Conservation (phyloP, 495 filamentous ascomycete species). For the Penicillium macrosclerotiorum region DNA sequence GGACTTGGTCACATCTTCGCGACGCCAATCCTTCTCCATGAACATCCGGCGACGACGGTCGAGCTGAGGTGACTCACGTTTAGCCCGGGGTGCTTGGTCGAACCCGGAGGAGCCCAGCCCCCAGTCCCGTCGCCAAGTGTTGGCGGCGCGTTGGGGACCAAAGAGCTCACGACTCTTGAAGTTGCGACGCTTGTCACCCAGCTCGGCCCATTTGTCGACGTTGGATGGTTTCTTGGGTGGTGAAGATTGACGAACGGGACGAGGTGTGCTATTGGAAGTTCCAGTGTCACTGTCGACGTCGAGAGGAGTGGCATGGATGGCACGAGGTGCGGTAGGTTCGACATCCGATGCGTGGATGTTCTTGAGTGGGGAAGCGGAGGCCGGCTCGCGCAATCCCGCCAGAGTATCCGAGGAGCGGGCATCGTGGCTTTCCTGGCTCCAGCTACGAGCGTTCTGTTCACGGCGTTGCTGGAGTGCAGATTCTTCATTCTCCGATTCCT, state of each 20-base stretch:
- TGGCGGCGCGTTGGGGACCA: conserved; percentile 41
- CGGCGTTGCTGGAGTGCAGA: conserved; percentile 57
- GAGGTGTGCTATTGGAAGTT: conserved; percentile 62
- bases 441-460: conserved; percentile 75
- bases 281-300: conserved; percentile 59
- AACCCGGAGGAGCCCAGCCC: conserved; percentile 55
- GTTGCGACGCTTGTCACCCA: conserved; percentile 77
- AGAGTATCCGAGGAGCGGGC: conserved; percentile 28
- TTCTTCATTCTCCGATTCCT: conserved; percentile 65
- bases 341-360: conserved; percentile 17
- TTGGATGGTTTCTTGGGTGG: conserved; percentile 44
- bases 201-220: conserved; percentile 82
- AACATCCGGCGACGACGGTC: conserved; percentile 40
- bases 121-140: conserved; percentile 50
- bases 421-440: conserved; percentile 71
- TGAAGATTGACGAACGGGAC: conserved; percentile 46
- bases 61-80: conserved; percentile 43
- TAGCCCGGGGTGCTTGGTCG: conserved; percentile 47
- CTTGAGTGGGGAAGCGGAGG: conserved; percentile 50
- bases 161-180: conserved; percentile 49
- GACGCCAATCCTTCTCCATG: conserved; percentile 66
- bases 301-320: conserved; percentile 41
- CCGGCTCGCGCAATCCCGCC: conserved; percentile 40
- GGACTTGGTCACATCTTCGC: conserved; percentile 41
- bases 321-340: conserved; percentile 20